Evolutionary conservation across 2,329 filamentous ascomycete genomes (phyloP), one percentile per base, ranked within the genome.

Genomic region (Botryosphaeria agaves): DNA sequence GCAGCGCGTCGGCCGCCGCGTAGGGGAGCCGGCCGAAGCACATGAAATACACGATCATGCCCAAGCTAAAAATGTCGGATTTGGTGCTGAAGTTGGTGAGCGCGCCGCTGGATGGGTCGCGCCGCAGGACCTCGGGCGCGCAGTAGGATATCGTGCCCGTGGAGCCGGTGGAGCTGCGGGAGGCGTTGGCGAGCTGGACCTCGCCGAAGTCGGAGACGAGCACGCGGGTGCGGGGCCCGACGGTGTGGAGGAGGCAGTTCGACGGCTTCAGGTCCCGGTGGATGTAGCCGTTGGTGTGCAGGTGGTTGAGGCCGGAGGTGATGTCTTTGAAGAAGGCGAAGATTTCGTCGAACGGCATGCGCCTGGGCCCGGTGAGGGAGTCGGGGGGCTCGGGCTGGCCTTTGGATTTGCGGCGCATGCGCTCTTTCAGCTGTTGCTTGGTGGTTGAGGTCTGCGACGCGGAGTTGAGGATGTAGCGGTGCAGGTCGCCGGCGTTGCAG

Each of bases 41-140:
- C 65, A 98, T 78, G 47, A 98, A 98, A 52, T 95, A 92, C 3
- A 98, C 66, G 33, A 95, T 95, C 87, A 98, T 94, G 29, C 89
- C 89, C 0, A 98, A 61, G 1, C 85, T 94, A 53, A 98, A 98
- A n/a, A 98, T 79, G 46, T 98, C 89, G 0, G 85, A 94, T 48
- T 95, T 98, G 16, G 82, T 85, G 0, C 84, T 93, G 45, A 98
- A 98, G 47, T 95, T 93, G 5, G 80, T 84, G 42, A 81, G 87
- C 1, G 67, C 67, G 0, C 87, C 87, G 17, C 62, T 64, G 0
- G 67, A 55, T 26, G 49, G 53, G 20, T 66, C 76, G 40, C 69
- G 68, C 30, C 69, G 73, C 18, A 98, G 60, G 0, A 98, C 91
- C 52, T 98, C 89, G 0, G 89, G 89, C 0, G 89, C 89, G 52